Conservation (phyloP, 208 protist species). For the Blastocrithidia nonstop region DNA sequence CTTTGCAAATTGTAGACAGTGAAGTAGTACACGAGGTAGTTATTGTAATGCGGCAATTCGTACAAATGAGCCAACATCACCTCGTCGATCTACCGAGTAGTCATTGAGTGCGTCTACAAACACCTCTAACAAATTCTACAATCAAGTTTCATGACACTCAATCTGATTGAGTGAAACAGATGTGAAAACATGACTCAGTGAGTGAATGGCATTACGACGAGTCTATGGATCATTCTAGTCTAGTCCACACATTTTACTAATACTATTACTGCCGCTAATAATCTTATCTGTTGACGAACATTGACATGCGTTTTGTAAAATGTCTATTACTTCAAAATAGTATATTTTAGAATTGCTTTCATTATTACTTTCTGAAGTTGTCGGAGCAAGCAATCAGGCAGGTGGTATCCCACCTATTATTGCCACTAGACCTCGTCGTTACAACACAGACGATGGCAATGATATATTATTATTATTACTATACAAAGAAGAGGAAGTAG, state of each 20-base stretch:
- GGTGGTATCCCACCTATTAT: conserved; percentile 67
- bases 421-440: conserved; percentile 71
- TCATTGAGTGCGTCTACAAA: conserved; percentile 69
- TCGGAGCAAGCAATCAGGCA: too few relatives aligned
- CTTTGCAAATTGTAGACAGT: conserved; percentile 11
- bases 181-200: conserved; percentile 26
- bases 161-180: too few relatives aligned
- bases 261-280: too few relatives aligned
- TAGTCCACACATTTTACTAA: conserved; percentile 15
- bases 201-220: conserved; percentile 76
- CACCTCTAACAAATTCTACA: conserved; percentile 16
- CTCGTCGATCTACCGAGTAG: conserved; percentile 90
- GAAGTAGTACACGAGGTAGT: conserved; percentile 30
- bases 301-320: too few relatives aligned
- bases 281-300: too few relatives aligned
- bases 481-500: neutral
- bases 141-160: too few relatives aligned
- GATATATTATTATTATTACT: neutral
- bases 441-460: conserved; percentile 23
- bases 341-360: too few relatives aligned
- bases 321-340: too few relatives aligned
- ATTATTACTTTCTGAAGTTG: too few relatives aligned
- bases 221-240: conserved; percentile 79
- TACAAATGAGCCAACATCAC: conserved; percentile 96
- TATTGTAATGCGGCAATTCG: conserved; percentile 75